These are phyloP conservation scores for Auriscalpium vulgare DNA, from an alignment of 768 basidiomycete genomes.

Conservation along the genomic window DNA sequence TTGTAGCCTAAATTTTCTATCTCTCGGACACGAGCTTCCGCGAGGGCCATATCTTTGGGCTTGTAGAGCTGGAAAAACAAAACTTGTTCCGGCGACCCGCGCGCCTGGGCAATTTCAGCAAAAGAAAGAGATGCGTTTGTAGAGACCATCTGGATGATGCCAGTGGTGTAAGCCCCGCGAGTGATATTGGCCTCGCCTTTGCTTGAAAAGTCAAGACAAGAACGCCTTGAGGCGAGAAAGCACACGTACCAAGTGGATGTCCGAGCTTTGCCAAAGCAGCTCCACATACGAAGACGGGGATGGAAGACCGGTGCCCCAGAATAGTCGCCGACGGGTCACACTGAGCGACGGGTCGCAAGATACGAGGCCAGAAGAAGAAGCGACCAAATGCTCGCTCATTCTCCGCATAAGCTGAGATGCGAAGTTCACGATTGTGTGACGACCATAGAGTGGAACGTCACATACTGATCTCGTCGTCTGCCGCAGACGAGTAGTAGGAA, in stretches of 20 bases:
- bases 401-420: conserved; percentile 44
- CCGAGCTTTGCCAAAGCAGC: conserved; percentile 82
- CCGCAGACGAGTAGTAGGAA: conserved; percentile 80
- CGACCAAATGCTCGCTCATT: conserved; percentile 77
- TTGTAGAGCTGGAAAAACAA: conserved; percentile 88
- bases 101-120: conserved; percentile 50
- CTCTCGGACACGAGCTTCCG: conserved; percentile 62
- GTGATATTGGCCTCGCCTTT: conserved; percentile 78
- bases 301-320: conserved; percentile 58
- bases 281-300: conserved; percentile 80
- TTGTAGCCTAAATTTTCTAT: conserved; percentile 72
- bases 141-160: conserved; percentile 82
- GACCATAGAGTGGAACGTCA: conserved; percentile 9
- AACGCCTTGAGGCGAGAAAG: neutral
- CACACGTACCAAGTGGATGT: conserved; percentile 60
- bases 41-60: conserved; percentile 55
- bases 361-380: conserved; percentile 81
- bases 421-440: neutral
- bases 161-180: conserved; percentile 51
- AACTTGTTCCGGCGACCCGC: conserved; percentile 44
- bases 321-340: conserved; percentile 68
- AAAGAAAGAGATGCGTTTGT: conserved; percentile 67
- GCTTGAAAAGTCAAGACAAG: neutral
- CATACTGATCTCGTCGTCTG: conserved; percentile 79
- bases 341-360: conserved; percentile 58